Conservation (phyloP, 345 rosid genomes). For the Iberis pinnata region DNA sequence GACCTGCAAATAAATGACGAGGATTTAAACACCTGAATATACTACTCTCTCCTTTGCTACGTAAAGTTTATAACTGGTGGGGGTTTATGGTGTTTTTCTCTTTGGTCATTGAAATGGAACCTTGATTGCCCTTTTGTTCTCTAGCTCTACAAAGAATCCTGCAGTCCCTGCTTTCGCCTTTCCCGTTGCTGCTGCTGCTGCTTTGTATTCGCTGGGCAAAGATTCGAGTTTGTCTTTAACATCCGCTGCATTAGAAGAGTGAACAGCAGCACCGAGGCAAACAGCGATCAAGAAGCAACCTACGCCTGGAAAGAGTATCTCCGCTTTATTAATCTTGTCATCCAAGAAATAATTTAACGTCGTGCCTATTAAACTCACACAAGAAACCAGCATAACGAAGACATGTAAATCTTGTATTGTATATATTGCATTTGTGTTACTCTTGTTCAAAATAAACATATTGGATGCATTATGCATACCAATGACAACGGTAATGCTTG, state of each 20-base stretch:
- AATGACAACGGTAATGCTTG: slow-evolving; percentile 81
- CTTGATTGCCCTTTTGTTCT: slow-evolving; percentile 43
- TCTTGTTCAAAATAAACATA: too few relatives aligned
- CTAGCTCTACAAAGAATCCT: slow-evolving; percentile 52
- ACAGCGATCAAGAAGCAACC: slow-evolving; percentile 79
- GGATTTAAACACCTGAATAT: too few relatives aligned
- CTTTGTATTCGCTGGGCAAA: slow-evolving; percentile 26
- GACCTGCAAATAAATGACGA: slow-evolving; percentile 38
- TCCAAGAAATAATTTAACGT: slow-evolving; percentile 83
- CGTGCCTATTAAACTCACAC: slow-evolving; percentile 39
- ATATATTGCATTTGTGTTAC: too few relatives aligned
- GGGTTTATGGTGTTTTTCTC: too few relatives aligned
- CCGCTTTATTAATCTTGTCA: slow-evolving; percentile 63
- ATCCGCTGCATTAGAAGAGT: slow-evolving; percentile 68
- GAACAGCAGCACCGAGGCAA: slow-evolving; percentile 71
- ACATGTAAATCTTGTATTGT: too few relatives aligned
- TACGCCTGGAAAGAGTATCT: slow-evolving; percentile 72
- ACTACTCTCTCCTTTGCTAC: too few relatives aligned
- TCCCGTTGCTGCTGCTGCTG: slow-evolving; percentile 11
- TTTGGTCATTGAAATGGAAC: too few relatives aligned
- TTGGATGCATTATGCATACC: slow-evolving; percentile 28
- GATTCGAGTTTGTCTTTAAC: slow-evolving; percentile 48
- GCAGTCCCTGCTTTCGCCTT: slow-evolving; percentile 51
- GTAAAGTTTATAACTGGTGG: too few relatives aligned
- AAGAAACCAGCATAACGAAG: slow-evolving; percentile 11